A percentile compares a stretch with the other conserved stretches of the same genome.
Evolutionary conservation across 2,329 filamentous ascomycete species (phyloP).

Genomic region (Ophiocordyceps unilateralis): DNA sequence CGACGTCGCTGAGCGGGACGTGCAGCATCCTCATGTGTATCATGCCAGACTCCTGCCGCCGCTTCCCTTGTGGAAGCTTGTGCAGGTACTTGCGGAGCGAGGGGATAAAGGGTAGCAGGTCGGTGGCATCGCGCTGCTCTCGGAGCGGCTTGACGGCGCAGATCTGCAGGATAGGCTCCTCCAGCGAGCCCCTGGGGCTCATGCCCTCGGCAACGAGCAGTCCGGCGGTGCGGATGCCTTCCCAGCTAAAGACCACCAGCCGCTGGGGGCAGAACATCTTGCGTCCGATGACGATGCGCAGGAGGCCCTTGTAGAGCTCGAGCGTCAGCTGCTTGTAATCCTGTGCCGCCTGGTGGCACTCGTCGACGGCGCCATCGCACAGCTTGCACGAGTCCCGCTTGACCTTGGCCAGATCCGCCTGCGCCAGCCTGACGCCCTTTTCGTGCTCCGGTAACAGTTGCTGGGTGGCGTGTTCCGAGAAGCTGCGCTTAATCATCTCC

Average conservation of each 20-base stretch:
- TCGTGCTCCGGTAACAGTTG: conserved; percentile 88
- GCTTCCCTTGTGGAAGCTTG: conserved; percentile 46
- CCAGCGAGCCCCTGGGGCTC: conserved; percentile 35
- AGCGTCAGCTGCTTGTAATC: conserved; percentile 63
- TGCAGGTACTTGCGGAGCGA: conserved; percentile 51
- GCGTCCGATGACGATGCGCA: conserved; percentile 68
- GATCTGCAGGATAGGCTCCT: conserved; percentile 55
- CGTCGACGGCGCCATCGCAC: conserved; percentile 66
- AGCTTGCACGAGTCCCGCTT: conserved; percentile 69
- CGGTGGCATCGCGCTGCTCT: conserved; percentile 58
- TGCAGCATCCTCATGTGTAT: conserved; percentile 51
- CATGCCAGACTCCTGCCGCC: conserved; percentile 20
- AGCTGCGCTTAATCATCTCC: conserved; percentile 99
- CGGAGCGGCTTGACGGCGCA: conserved; percentile 58
- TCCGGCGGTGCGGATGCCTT: conserved; percentile 68
- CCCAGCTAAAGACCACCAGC: conserved; percentile 69
- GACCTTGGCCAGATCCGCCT: conserved; percentile 80
- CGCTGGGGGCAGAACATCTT: conserved; percentile 62
- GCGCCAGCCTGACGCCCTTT: conserved; percentile 80
- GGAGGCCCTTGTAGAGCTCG: conserved; percentile 59
- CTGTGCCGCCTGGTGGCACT: conserved; percentile 67
- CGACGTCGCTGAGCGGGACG: conserved; percentile 61
- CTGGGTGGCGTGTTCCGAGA: conserved; percentile 95
- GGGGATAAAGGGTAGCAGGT: conserved; percentile 69
- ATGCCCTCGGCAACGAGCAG: conserved; percentile 64